phyloP scores from a whole-genome alignment of 257 asterid species.

The Nicotiana sylvestris region DNA sequence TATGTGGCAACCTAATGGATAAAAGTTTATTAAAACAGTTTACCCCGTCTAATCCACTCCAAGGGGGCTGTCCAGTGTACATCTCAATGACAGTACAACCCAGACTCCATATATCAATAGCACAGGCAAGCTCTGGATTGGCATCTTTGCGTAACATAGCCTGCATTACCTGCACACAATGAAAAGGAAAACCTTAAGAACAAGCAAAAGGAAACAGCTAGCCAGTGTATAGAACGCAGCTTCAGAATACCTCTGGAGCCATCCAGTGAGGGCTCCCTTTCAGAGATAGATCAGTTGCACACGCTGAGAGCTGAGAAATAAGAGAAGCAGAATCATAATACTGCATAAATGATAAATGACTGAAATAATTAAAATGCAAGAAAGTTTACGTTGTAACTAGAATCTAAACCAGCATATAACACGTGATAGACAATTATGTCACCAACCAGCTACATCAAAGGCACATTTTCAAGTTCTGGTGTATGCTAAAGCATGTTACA shows the following conservation, averaged over 20 bases:
- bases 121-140: slow-evolving; percentile 62
- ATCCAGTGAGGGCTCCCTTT: slow-evolving; percentile 95
- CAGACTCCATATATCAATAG: slow-evolving; percentile 83
- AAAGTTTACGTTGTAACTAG: not conserved
- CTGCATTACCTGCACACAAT: slow-evolving; percentile 56
- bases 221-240: not conserved
- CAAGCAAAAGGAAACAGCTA: not conserved
- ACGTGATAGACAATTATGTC: not conserved
- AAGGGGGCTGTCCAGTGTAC: slow-evolving; percentile 84
- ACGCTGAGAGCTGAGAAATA: slow-evolving; percentile 45
- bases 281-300: slow-evolving; percentile 50
- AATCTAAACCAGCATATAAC: not conserved
- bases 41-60: slow-evolving; percentile 70
- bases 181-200: not conserved
- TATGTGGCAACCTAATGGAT: not conserved
- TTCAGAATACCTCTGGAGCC: slow-evolving; percentile 79
- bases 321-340: not conserved
- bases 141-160: slow-evolving; percentile 67
- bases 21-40: not conserved
- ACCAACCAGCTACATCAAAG: not conserved
- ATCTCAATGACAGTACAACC: slow-evolving; percentile 92
- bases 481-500: not conserved
- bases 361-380: not conserved
- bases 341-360: not conserved
- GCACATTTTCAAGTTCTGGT: not conserved